phyloP scores from a whole-genome alignment of 495 filamentous ascomycete genomes.

The Neurospora sp. region DNA sequence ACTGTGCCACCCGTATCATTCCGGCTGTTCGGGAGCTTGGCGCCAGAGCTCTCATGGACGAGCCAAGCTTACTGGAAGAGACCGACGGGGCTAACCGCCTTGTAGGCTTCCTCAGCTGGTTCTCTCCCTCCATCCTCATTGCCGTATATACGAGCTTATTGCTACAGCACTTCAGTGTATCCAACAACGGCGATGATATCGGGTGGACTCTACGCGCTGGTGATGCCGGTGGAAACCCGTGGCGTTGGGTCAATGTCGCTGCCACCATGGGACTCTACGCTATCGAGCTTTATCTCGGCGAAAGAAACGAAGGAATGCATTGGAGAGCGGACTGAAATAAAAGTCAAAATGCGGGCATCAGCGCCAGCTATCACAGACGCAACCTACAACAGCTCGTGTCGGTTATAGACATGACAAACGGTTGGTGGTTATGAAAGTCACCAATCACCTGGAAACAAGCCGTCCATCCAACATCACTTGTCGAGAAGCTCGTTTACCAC shows the following conservation, averaged over 20 bases:
- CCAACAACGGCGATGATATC: conserved; percentile 50
- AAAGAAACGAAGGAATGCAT: conserved; percentile 62
- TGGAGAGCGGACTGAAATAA: conserved; percentile 83
- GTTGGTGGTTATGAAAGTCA: not conserved
- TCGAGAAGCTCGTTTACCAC: not conserved
- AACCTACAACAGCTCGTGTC: not conserved
- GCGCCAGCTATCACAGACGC: not conserved
- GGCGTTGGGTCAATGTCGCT: conserved; percentile 87
- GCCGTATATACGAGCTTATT: conserved; percentile 94
- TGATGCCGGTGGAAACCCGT: conserved; percentile 71
- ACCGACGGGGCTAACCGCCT: conserved; percentile 70
- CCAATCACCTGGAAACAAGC: not conserved
- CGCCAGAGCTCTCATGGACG: conserved; percentile 68
- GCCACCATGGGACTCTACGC: conserved; percentile 83
- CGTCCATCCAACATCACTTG: not conserved
- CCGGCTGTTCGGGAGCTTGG: conserved; percentile 83
- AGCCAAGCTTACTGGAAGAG: conserved; percentile 67
- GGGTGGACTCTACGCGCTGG: conserved; percentile 78
- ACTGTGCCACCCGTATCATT: conserved; percentile 91
- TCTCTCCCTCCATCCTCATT: conserved; percentile 84
- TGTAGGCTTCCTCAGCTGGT: conserved; percentile 77
- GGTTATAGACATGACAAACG: not conserved
- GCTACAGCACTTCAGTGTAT: conserved; percentile 84
- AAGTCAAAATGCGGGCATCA: not conserved
- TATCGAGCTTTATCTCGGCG: conserved; percentile 74